phyloP scores from a whole-genome alignment of 1,284 basidiomycete genomes.

The Schizophyllum amplum region DNA sequence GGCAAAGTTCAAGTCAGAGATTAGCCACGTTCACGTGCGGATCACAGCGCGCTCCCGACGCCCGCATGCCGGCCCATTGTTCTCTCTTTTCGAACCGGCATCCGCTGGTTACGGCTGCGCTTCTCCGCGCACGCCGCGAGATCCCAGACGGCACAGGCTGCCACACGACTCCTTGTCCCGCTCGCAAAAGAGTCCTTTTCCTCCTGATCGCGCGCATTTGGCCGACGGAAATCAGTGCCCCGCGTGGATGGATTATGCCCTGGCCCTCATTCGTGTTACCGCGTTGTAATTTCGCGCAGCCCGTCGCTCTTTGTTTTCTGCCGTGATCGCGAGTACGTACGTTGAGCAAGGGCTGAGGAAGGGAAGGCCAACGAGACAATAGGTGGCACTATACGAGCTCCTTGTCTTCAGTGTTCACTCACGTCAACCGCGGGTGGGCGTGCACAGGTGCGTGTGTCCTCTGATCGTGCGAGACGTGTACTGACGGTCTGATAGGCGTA shows the following conservation, averaged over 20 bases:
- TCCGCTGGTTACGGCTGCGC: background rate
- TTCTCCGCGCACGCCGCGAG: background rate
- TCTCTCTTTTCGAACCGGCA: background rate
- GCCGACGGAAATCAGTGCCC: background rate
- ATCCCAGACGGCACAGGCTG: too few relatives aligned
- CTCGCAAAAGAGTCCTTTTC: too few relatives aligned
- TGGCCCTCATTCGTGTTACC: too few relatives aligned
- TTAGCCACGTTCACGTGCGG: background rate
- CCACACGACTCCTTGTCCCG: too few relatives aligned
- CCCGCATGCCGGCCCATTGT: background rate
- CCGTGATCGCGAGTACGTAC: background rate
- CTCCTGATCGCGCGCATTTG: background rate
- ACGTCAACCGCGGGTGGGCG: too few relatives aligned
- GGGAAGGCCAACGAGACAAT: background rate
- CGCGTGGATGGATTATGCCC: background rate
- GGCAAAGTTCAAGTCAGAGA: background rate
- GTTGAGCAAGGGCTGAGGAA: background rate
- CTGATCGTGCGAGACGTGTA: too few relatives aligned
- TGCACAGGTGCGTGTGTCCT: background rate
- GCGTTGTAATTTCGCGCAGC: too few relatives aligned
- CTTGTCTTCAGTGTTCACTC: background rate
- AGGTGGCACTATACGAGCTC: background rate
- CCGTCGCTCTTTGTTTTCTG: background rate
- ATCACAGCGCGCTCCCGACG: background rate
- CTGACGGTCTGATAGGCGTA: too few relatives aligned